phyloP scores from a whole-genome alignment of 1,284 basidiomycete genomes.

The Megacollybia platyphylla region DNA sequence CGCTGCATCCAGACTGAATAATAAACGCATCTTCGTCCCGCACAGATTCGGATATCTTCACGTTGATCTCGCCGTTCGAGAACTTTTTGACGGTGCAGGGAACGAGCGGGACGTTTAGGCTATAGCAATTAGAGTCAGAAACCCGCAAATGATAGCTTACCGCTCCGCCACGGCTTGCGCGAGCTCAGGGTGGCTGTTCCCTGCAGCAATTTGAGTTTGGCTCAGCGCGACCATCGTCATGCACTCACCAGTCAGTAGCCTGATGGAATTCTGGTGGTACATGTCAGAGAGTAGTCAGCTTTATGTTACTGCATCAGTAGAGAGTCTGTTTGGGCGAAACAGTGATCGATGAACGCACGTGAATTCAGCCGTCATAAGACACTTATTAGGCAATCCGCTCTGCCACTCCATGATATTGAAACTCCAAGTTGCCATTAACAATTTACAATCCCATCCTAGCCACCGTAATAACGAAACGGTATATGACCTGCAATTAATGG shows the following conservation, averaged over 20 bases:
- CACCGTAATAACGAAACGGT: too few relatives aligned
- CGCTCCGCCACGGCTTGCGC: conserved; percentile 89
- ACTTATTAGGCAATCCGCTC: too few relatives aligned
- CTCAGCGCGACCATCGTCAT: conserved; percentile 7
- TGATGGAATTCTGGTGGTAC: conserved; percentile 90
- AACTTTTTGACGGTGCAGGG: conserved; percentile 92
- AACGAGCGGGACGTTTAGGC: conserved; percentile 85
- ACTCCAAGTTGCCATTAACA: too few relatives aligned
- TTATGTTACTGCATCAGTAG: too few relatives aligned
- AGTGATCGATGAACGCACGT: too few relatives aligned
- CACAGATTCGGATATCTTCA: conserved; percentile 88
- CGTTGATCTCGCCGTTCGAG: conserved; percentile 89
- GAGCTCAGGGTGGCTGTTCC: conserved; percentile 97
- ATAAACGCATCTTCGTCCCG: conserved; percentile 98
- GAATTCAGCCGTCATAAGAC: too few relatives aligned
- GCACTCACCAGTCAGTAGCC: conserved; percentile 77
- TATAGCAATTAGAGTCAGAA: conserved; percentile 33
- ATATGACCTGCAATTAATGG: too few relatives aligned
- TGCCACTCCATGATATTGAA: too few relatives aligned
- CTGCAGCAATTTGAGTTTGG: conserved; percentile 28
- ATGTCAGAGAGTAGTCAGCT: conserved; percentile 22
- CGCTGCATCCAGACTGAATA: conserved; percentile 73
- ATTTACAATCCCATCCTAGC: too few relatives aligned
- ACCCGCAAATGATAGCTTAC: conserved; percentile 55
- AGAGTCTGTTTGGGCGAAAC: too few relatives aligned